These are phyloP conservation scores for Aspergillus sp. DNA, from an alignment of 2,329 filamentous ascomycete species.

Conservation along the genomic window DNA sequence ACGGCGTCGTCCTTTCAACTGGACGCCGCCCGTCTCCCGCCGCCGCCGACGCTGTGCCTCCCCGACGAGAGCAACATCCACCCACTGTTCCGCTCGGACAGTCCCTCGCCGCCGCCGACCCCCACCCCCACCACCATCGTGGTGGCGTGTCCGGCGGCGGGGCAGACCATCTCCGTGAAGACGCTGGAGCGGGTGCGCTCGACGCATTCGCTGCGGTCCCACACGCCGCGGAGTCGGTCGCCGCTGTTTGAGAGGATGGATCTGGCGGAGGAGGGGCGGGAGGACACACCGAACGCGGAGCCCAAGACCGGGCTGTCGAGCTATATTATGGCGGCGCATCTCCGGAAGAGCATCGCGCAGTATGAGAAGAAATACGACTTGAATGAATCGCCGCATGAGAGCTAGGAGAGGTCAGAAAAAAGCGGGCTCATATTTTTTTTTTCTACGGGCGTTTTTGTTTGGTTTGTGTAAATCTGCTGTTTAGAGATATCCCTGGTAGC, in stretches of 20 bases:
- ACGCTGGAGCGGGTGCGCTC: conserved; percentile 38
- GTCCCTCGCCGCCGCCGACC: conserved; percentile 52
- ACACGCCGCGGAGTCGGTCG: conserved; percentile 18
- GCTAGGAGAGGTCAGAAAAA: conserved; percentile 10
- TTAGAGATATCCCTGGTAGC: not conserved
- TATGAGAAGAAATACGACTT: conserved; percentile 28
- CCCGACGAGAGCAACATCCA: conserved; percentile 55
- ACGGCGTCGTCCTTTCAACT: conserved; percentile 19
- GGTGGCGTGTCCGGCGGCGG: conserved; percentile 54
- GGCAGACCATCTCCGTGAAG: conserved; percentile 48
- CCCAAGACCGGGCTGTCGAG: conserved; percentile 3
- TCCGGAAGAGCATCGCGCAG: conserved; percentile 20
- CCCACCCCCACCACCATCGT: conserved; percentile 55
- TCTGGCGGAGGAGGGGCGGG: conserved; percentile 6
- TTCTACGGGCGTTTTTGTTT: not conserved
- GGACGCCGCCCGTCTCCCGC: conserved; percentile 15
- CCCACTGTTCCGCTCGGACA: conserved; percentile 56
- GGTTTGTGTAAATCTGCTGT: not conserved
- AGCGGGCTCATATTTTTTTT: not conserved
- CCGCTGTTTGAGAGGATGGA: conserved; percentile 17
- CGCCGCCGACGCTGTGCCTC: conserved; percentile 18
- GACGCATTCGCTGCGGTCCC: conserved; percentile 30
- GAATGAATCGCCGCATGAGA: conserved; percentile 29
- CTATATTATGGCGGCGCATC: conserved; percentile 21
- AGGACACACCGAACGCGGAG: conserved; percentile 6